Evolutionary conservation across 169 alveolate species (phyloP), one percentile per base, ranked within the genome.

Genomic region (Plasmodium reichenowi): DNA sequence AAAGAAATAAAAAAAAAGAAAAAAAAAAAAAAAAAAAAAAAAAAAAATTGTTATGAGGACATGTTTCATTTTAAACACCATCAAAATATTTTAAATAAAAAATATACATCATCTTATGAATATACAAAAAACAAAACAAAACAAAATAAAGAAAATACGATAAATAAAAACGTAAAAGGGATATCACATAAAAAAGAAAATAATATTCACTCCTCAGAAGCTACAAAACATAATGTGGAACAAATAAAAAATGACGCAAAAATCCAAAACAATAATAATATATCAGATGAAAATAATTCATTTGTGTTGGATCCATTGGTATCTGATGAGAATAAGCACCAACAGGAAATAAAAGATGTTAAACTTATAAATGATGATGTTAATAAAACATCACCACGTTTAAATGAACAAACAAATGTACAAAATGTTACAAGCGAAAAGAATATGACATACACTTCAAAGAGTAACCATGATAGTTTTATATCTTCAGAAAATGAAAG

Each of bases 101-200:
- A 80, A 17, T 80, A 80, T 45, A 52, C 72, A 48, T 80, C 90
- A 12, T 64, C 90, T 20, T 80, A 80, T 68, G 83, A 78, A 15
- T 68, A 52, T 15, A 68, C 67, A 80, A 56, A 60, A 32, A 62
- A 29, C 10, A 26, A 20, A 54, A 50, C 12, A 4, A 29, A 29
- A 13, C 26, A 66, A 12, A 59, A 48, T 15, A 20, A 3, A 54
- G 67, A 26, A 54, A 17, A 15, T 24, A 15, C 8, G 15, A 15
- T 58, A 4, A 43, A 22, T 6, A 78, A 67, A 71, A 68, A 15
- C 4, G 20, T 45, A 12, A 20, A 78, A 50, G 22, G 48, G 6
- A 56, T 47, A 38, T 38, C 2, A 38, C 47, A 38, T 5, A 38
- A 38, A 38, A 38, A 5, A 38, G 47, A 38, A 5, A 38, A 38